Evolutionary conservation across 495 filamentous ascomycete genomes (phyloP).

Genomic region (Daldinia childiae): DNA sequence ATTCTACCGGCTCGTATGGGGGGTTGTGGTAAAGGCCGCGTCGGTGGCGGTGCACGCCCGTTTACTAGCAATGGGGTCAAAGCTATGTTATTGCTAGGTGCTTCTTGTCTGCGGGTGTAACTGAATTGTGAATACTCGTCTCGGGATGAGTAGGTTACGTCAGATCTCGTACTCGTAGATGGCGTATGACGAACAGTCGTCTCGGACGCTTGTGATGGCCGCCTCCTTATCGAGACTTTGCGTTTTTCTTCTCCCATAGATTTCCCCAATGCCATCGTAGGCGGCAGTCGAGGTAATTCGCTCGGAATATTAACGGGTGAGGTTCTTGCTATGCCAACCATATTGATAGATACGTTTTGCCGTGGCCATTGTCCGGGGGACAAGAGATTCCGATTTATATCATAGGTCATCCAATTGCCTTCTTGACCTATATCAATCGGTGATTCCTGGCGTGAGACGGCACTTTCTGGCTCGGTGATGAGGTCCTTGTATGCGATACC

Average conservation of each 20-base stretch:
- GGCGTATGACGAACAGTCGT: slow-evolving; percentile 22
- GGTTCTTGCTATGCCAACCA: slow-evolving; percentile 30
- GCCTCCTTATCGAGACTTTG: slow-evolving; percentile 1
- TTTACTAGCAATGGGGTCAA: slow-evolving; percentile 23
- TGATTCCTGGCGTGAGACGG: slow-evolving; percentile 3
- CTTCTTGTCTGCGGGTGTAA: slow-evolving; percentile 19
- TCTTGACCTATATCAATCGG: slow-evolving; percentile 6
- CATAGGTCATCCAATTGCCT: slow-evolving; percentile 39
- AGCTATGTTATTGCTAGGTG: slow-evolving; percentile 9
- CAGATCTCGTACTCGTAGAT: slow-evolving; percentile 30
- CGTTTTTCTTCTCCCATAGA: slow-evolving; percentile 19
- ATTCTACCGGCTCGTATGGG: slow-evolving; percentile 10
- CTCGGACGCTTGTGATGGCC: slow-evolving; percentile 22
- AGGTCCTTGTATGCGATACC: slow-evolving; percentile 51
- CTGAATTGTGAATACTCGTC: slow-evolving; percentile 26
- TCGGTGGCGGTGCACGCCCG: slow-evolving; percentile 24
- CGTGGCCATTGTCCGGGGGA: slow-evolving; percentile 37
- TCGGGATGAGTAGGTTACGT: slow-evolving; percentile 20
- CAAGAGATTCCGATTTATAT: slow-evolving; percentile 25
- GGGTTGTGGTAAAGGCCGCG: slow-evolving; percentile 36
- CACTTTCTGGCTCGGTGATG: slow-evolving; percentile 23
- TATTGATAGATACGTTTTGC: slow-evolving; percentile 25
- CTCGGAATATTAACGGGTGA: slow-evolving; percentile 25
- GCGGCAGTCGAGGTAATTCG: slow-evolving; percentile 30
- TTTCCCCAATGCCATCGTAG: slow-evolving; percentile 14